Conservation (phyloP, 2,329 filamentous ascomycete species). For the Epichloe festucae region DNA sequence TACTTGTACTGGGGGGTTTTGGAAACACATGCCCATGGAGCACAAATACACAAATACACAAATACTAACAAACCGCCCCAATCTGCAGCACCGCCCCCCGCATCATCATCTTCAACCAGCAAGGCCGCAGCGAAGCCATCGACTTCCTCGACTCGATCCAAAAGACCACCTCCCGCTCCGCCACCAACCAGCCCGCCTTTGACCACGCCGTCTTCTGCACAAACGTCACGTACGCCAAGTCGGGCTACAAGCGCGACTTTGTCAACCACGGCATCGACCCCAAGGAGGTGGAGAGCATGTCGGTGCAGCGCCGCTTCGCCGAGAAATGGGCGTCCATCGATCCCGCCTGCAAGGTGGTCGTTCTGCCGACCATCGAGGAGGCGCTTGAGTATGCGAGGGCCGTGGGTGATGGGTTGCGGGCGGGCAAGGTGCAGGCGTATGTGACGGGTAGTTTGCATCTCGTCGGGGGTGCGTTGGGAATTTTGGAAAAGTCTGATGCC, state of each 20-base stretch:
- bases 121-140: constrained; percentile 41
- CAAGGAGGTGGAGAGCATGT: constrained; percentile 36
- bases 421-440: constrained; percentile 31
- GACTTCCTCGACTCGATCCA: constrained; percentile 39
- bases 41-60: background rate
- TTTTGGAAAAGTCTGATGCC: constrained; percentile 34
- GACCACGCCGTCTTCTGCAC: constrained; percentile 72
- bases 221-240: constrained; percentile 47
- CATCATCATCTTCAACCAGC: constrained; percentile 81
- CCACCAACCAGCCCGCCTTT: constrained; percentile 32
- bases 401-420: constrained; percentile 20
- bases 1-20: no score
- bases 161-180: constrained; percentile 18
- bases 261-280: constrained; percentile 42
- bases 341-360: constrained; percentile 29
- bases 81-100: constrained; percentile 22
- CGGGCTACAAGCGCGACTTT: constrained; percentile 43
- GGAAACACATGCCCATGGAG: no score
- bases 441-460: constrained; percentile 53
- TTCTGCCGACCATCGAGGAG: constrained; percentile 41
- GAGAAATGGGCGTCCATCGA: constrained; percentile 37
- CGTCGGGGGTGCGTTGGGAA: constrained; percentile 40
- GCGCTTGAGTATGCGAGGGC: constrained; percentile 35
- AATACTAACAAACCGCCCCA: background rate
- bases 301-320: constrained; percentile 39